Evolutionary conservation across 2,329 filamentous ascomycete species (phyloP).

Genomic region (Plenodomus lindquistii): DNA sequence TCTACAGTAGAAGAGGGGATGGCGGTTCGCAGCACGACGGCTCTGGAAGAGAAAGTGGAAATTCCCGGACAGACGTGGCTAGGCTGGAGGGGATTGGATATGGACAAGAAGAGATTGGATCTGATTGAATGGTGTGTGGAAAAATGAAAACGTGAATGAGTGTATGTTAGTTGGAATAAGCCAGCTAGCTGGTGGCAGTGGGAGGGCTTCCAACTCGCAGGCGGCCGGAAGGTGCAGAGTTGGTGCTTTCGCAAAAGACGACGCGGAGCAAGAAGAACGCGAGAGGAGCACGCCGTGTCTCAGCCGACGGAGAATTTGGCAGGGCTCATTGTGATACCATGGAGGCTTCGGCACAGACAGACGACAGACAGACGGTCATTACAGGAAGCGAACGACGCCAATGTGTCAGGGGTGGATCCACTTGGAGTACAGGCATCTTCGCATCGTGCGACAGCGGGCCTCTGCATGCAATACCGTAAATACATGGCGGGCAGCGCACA

Average conservation of each 20-base stretch:
- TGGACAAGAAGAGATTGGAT: slow-evolving; percentile 1
- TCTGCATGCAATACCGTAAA: too few relatives aligned
- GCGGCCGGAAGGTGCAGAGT: slow-evolving; percentile 17
- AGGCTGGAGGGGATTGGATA: not conserved
- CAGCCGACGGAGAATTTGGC: slow-evolving; percentile 27
- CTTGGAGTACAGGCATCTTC: too few relatives aligned
- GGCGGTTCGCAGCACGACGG: slow-evolving; percentile 26
- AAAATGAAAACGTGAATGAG: slow-evolving; percentile 21
- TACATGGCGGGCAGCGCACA: slow-evolving; percentile 33
- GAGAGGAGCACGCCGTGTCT: slow-evolving; percentile 26
- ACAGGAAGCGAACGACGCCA: slow-evolving; percentile 28
- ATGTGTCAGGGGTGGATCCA: too few relatives aligned
- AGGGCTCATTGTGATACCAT: slow-evolving; percentile 31
- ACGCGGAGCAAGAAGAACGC: slow-evolving; percentile 16
- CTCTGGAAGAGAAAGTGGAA: slow-evolving; percentile 5
- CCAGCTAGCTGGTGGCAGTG: slow-evolving; percentile 14
- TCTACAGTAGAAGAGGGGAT: slow-evolving; percentile 27
- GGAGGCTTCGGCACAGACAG: slow-evolving; percentile 9
- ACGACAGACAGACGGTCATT: slow-evolving; percentile 12
- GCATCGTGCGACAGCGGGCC: slow-evolving; percentile 41
- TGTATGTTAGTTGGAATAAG: slow-evolving; percentile 17
- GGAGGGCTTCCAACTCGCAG: slow-evolving; percentile 38
- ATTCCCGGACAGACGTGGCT: not conserved
- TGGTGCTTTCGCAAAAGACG: slow-evolving; percentile 18
- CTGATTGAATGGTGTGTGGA: slow-evolving; percentile 10